phyloP scores from a whole-genome alignment of 1,139 yeast genomes.

The Sugiyamaella xylanicola region DNA sequence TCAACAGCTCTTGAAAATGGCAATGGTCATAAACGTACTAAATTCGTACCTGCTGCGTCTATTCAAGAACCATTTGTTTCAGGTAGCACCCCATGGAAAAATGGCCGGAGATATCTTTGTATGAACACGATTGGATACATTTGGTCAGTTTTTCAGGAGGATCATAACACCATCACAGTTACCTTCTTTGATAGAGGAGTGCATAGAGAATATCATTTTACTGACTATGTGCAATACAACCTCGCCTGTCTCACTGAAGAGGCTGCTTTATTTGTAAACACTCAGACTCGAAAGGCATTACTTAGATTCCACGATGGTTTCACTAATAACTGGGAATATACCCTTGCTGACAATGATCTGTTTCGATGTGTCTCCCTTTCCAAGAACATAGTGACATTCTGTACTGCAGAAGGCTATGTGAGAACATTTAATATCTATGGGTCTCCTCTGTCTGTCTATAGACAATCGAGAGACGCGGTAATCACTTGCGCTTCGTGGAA shows the following conservation, averaged over 20 bases:
- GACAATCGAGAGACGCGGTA: conserved; percentile 52
- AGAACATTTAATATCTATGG: conserved; percentile 60
- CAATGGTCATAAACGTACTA: conserved; percentile 8
- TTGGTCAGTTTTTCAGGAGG: conserved; percentile 70
- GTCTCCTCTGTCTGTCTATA: conserved; percentile 53
- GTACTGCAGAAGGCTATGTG: conserved; percentile 60
- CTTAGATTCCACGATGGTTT: conserved; percentile 42
- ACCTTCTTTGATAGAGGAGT: conserved; percentile 80
- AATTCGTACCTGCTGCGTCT: conserved; percentile 9
- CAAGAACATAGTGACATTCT: conserved; percentile 51
- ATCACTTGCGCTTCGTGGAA: conserved; percentile 56
- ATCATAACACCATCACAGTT: conserved; percentile 72
- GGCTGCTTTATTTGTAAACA: conserved; percentile 64
- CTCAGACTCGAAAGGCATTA: conserved; percentile 33
- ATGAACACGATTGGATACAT: conserved; percentile 83
- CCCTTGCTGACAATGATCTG: conserved; percentile 48
- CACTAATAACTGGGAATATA: conserved; percentile 46
- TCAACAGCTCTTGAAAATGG: neutral
- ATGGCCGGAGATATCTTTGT: conserved; percentile 71
- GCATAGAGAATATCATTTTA: conserved; percentile 85
- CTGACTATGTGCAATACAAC: conserved; percentile 71
- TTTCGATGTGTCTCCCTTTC: conserved; percentile 57
- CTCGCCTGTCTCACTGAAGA: conserved; percentile 69
- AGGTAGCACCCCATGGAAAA: conserved; percentile 84
- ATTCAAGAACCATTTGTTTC: conserved; percentile 56